A percentile compares a stretch with the other conserved stretches of the same genome.
Conservation (phyloP, 208 protist genomes). For the Trypanosoma scelopori region DNA sequence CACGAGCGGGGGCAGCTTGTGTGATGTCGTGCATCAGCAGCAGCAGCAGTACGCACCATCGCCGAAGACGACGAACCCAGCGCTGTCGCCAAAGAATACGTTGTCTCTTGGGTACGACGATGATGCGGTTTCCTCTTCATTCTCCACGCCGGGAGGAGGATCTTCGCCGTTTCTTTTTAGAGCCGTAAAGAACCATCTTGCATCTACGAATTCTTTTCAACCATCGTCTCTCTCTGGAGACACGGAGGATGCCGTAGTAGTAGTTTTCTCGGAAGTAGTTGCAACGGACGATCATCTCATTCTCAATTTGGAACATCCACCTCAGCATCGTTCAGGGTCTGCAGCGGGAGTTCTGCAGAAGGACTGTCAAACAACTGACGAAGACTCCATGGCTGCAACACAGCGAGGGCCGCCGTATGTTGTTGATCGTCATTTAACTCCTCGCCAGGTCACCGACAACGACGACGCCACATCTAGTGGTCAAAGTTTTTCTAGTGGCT, state of each 20-base stretch:
- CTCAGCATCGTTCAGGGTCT: too few relatives aligned
- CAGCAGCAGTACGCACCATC: neutral
- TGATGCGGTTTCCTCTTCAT: constrained; percentile 5
- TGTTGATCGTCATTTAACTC: neutral
- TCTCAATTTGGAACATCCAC: too few relatives aligned
- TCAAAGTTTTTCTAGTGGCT: neutral
- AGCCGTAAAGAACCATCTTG: neutral
- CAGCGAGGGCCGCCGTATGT: too few relatives aligned
- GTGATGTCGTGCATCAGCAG: neutral
- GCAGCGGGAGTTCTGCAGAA: too few relatives aligned
- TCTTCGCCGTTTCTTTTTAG: neutral
- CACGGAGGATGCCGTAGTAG: neutral
- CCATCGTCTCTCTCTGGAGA: neutral
- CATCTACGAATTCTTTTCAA: neutral
- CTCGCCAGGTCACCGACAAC: too few relatives aligned
- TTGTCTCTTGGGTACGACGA: constrained; percentile 25
- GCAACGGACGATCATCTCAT: too few relatives aligned
- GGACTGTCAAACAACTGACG: too few relatives aligned
- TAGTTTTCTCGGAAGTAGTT: too few relatives aligned
- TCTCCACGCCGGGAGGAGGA: constrained; percentile 1
- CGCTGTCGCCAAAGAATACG: neutral
- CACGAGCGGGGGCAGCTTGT: neutral
- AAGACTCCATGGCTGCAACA: too few relatives aligned
- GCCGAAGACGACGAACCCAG: neutral
- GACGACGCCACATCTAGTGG: neutral